Base-by-base conservation (phyloP, 768 basidiomycete genomes). In the Boletus subparvulus region DNA sequence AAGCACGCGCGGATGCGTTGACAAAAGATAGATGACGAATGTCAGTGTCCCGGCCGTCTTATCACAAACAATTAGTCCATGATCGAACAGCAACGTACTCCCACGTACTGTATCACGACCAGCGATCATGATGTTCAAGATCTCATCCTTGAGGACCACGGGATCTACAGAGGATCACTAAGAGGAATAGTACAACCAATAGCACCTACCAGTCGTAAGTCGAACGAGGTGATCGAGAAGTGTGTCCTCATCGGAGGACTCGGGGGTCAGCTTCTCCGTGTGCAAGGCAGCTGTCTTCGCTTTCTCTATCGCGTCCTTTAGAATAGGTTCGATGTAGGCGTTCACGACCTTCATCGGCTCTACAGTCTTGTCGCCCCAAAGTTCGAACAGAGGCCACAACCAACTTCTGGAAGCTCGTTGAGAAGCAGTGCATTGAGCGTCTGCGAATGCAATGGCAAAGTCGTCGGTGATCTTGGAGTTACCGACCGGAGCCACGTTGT, bases 311-410 rank as follows among this genome's bases (percentile, higher is more conserved):
- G 83, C 82, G 36, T 80, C 78, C 37, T 52, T 56, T 10, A 72
- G 13, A 24, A 73, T 73, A 0, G 82, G 82, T 47, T 21, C 21
- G 21, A 21, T 21, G 21, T 21, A 21, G 21, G 21, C 21, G 21
- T 21, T 21, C 21, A 21, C 21, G 21, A 21, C 21, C 21, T 21
- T 21, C 21, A 21, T 21, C 21, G 21, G 21, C 21, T 21, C 21
- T 21, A 21, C 21, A 21, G 21, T 21, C 21, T 21, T 21, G 21
- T 21, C 21, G 21, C 21, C 21, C 21, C 30, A 75, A 10, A 85
- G 72, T 54, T 86, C 83, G 11, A 65, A 61, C 0, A 86, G 55
- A 13, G 83, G 83, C 83, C 85, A 85, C 14, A 78, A 62, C 77
- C 74, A 76, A 16, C 80, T 78, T 50, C 72, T 67, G 40, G 77